phyloP scores from a whole-genome alignment of 2,329 filamentous ascomycete species.

The Scleromitrula shiraiana region DNA sequence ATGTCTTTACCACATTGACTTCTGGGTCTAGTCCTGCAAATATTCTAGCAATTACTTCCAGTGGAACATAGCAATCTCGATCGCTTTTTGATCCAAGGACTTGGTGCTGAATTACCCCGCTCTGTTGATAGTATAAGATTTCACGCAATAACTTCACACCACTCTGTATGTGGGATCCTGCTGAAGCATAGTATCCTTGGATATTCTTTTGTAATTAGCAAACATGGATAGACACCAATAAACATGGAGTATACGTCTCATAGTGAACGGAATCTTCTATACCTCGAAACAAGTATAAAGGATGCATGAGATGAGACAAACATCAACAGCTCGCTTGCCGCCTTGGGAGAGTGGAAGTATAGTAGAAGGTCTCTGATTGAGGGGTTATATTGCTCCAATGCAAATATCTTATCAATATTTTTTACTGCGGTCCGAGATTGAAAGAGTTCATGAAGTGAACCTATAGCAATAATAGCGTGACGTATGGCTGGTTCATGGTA shows the following conservation, averaged over 20 bases:
- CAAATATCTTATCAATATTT: constrained; percentile 10
- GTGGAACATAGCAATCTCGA: not conserved
- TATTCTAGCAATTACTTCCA: not conserved
- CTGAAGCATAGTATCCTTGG: constrained; percentile 11
- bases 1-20: not conserved
- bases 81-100: no score
- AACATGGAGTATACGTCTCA: no score
- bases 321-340: constrained; percentile 11
- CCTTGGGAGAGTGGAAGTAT: constrained; percentile 3
- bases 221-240: not conserved
- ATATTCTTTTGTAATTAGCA: constrained; percentile 14
- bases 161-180: constrained; percentile 11
- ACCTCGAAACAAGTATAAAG: constrained; percentile 20
- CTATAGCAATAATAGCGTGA: constrained; percentile 20
- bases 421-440: not conserved
- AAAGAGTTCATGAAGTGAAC: constrained; percentile 17
- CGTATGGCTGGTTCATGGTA: constrained; percentile 33
- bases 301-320: constrained; percentile 17
- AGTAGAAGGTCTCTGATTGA: constrained; percentile 15
- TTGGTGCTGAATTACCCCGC: not conserved
- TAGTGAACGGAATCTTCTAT: not conserved
- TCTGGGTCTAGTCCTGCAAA: not conserved
- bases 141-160: constrained; percentile 14
- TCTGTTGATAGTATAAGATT: constrained; percentile 6
- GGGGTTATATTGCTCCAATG: constrained; percentile 16